Evolutionary conservation across 495 filamentous ascomycete genomes (phyloP), one percentile per base, ranked within the genome.

Genomic region (Neurospora hispaniola): DNA sequence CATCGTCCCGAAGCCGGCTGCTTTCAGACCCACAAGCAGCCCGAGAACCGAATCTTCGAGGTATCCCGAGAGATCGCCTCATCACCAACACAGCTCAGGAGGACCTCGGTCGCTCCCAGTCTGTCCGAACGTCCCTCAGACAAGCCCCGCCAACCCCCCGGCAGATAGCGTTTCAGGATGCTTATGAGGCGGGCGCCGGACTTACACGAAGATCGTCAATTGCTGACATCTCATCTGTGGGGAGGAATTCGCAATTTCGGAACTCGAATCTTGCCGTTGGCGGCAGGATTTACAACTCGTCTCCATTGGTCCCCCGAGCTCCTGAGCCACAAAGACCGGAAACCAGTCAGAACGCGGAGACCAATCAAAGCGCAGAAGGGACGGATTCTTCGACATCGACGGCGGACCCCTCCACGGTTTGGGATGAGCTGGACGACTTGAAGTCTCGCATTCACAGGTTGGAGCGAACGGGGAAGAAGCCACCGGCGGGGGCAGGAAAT

Each of bases 401-500:
- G 0, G 94, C 90, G 3, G 93, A 94, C 10, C 91, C 94, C 27
- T 97, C 96, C 3, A 96, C 93, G 1, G 93, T 99, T 11, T 99
- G 96, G 96, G 96, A 99, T 80, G 96, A 99, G 81, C 82, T 99
- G 23, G 96, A 99, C 75, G 96, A 98, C 71, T 83, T 99, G 14
- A 99, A 98, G 79, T 95, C 93, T 11, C 89, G 96, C 27, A 97
- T 99, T 74, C 90, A 92, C 73, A 93, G 93, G 68, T 86, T 99
- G n/a, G 96, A 99, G 79, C 79, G 95, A 71, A 96, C 93, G 4
- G 94, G 94, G 39, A 97, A 93, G 79, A 82, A 94, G 14, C 94
- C 95, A 2, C 83, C 90, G 12, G 94, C 93, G 2, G 91, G 89
- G 59, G 92, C 91, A 39, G 91, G 91, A 4, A 90, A 96, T 69